phyloP scores from a whole-genome alignment of 352 stramenopile genomes.

The Discostella stelligera region DNA sequence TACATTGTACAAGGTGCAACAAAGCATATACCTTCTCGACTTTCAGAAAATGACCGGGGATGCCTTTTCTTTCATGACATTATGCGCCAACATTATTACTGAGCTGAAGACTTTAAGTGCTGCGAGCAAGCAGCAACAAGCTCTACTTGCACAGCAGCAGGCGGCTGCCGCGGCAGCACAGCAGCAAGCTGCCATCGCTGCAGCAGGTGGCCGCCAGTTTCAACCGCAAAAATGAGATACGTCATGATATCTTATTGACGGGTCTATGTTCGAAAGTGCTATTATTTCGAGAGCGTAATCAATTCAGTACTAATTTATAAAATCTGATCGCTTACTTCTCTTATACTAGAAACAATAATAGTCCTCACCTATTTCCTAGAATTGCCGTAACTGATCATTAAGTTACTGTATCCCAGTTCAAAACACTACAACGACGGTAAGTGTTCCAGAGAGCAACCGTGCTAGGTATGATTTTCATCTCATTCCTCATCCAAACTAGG shows the following conservation, averaged over 20 bases:
- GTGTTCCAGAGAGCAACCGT: neutral
- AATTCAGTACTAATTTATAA: constrained; percentile 35
- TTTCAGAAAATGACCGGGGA: constrained; percentile 95
- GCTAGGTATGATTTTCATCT: neutral
- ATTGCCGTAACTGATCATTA: no score
- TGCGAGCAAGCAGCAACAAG: constrained; percentile 74
- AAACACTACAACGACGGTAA: neutral
- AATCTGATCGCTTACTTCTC: constrained; percentile 1
- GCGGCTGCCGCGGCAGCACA: constrained; percentile 34
- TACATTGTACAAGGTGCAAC: constrained; percentile 96
- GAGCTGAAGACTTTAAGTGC: constrained; percentile 96
- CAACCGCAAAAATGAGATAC: constrained; percentile 41
- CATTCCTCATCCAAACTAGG: constrained; percentile 51
- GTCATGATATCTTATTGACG: constrained; percentile 27
- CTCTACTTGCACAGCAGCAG: constrained; percentile 60
- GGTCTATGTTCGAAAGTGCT: neutral
- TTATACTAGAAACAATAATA: neutral
- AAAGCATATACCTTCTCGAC: constrained; percentile 99
- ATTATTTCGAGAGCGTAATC: constrained; percentile 9
- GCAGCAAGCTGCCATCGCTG: constrained; percentile 47
- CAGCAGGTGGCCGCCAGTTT: constrained; percentile 33
- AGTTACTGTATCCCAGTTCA: constrained; percentile 11
- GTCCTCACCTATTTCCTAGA: neutral
- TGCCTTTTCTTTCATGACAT: constrained; percentile 99
- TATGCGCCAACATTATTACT: constrained; percentile 98